Evolutionary conservation across 768 basidiomycete genomes (phyloP).

Genomic region (Tricholoma saponaceum): DNA sequence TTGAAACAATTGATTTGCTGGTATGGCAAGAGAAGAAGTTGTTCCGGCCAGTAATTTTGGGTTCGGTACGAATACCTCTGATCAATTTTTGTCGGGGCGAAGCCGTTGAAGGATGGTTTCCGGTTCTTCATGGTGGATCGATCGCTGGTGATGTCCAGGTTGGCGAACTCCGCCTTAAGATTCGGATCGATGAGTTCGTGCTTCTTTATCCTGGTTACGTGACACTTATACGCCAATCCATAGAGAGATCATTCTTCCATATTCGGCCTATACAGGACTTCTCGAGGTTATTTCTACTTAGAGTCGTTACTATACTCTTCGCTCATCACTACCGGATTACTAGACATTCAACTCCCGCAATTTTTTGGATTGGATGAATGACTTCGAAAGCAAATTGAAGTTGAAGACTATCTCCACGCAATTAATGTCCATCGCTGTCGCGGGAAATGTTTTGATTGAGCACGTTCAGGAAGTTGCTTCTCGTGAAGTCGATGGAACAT

Average conservation of each 20-base stretch:
- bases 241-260: constrained; percentile 80
- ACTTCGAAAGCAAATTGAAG: constrained; percentile 63
- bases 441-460: constrained; percentile 58
- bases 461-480: constrained; percentile 68
- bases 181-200: constrained; percentile 72
- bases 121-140: constrained; percentile 53
- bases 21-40: constrained; percentile 69
- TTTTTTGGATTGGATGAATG: constrained; percentile 70
- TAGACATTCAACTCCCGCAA: constrained; percentile 58
- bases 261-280: constrained; percentile 54
- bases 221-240: constrained; percentile 7
- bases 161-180: constrained; percentile 72
- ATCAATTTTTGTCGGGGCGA: constrained; percentile 72
- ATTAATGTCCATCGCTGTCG: constrained; percentile 65
- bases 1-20: constrained; percentile 62
- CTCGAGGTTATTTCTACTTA: constrained; percentile 42
- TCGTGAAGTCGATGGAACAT: constrained; percentile 66
- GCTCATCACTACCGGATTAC: background rate
- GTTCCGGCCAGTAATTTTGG: constrained; percentile 51
- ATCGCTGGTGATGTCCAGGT: constrained; percentile 52
- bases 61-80: constrained; percentile 60
- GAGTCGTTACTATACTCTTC: background rate
- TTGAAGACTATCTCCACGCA: constrained; percentile 59
- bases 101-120: constrained; percentile 81
- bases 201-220: background rate